Conservation (phyloP, 352 stramenopile genomes). For the Phytophthora capsici region DNA sequence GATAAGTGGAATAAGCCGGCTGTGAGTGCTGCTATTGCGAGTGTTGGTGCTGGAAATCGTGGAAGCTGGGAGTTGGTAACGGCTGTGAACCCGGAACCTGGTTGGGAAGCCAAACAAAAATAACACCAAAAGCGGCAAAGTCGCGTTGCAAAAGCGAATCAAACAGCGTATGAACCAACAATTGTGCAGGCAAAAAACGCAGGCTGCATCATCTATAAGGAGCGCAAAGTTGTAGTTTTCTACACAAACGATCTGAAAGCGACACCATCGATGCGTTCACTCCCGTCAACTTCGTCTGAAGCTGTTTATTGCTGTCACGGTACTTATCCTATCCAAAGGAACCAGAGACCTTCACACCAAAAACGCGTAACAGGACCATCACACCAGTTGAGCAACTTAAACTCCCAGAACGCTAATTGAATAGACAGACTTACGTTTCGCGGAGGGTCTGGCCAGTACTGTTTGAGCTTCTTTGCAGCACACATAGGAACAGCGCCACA, state of each 20-base stretch:
- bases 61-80: constrained; percentile 10
- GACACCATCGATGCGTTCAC: neutral
- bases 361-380: constrained; percentile 6
- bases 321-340: constrained; percentile 2
- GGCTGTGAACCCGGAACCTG: constrained; percentile 10
- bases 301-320: constrained; percentile 18
- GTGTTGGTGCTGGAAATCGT: neutral
- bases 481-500: no score
- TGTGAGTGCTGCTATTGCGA: neutral
- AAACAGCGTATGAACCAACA: constrained; percentile 1
- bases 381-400: constrained; percentile 6
- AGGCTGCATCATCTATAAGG: constrained; percentile 25
- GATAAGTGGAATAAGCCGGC: neutral
- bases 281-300: constrained; percentile 1
- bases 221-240: constrained; percentile 22
- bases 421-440: neutral
- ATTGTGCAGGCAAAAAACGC: neutral
- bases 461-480: no score
- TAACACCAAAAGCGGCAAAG: constrained; percentile 11
- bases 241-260: constrained; percentile 21
- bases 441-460: no score
- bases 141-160: neutral
- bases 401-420: neutral
- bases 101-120: constrained; percentile 1
- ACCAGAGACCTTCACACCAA: constrained; percentile 3